A percentile compares a stretch with the other conserved stretches of the same genome.
Evolutionary conservation across 805 yeast species (phyloP).

Genomic region (Metschnikowia continentalis): DNA sequence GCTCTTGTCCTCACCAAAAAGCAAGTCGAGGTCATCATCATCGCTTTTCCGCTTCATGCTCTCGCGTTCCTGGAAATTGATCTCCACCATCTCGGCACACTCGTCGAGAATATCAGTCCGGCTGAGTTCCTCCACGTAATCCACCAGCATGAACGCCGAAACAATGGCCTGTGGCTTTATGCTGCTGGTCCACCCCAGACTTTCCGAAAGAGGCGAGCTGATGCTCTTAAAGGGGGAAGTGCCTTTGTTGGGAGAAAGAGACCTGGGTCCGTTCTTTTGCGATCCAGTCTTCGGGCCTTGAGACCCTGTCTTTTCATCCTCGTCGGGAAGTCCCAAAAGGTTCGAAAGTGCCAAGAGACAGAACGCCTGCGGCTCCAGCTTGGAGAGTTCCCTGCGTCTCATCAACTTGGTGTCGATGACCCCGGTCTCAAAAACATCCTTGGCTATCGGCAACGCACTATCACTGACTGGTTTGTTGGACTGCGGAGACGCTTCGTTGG

Average conservation of each 20-base stretch:
- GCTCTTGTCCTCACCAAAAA: slow-evolving; percentile 36
- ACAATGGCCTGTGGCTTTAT: slow-evolving; percentile 43
- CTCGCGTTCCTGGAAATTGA: slow-evolving; percentile 16
- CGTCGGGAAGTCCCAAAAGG: slow-evolving; percentile 43
- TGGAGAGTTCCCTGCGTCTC: slow-evolving; percentile 44
- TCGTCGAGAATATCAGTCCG: slow-evolving; percentile 17
- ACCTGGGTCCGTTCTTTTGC: background rate
- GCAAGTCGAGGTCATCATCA: slow-evolving; percentile 27
- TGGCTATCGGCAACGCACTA: slow-evolving; percentile 10
- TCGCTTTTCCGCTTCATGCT: slow-evolving; percentile 16
- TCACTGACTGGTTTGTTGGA: slow-evolving; percentile 6
- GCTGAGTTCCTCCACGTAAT: slow-evolving; percentile 32
- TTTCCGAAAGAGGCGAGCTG: slow-evolving; percentile 33
- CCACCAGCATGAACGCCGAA: slow-evolving; percentile 45
- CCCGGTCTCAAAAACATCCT: slow-evolving; percentile 22
- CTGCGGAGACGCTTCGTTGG: slow-evolving; percentile 34
- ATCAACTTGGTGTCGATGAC: slow-evolving; percentile 39
- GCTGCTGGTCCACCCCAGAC: slow-evolving; percentile 38
- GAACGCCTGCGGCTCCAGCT: slow-evolving; percentile 44
- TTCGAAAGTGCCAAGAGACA: slow-evolving; percentile 51
- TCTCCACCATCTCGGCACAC: slow-evolving; percentile 20
- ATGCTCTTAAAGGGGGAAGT: slow-evolving; percentile 1
- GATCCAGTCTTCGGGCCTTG: too few relatives aligned
- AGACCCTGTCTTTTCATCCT: background rate
- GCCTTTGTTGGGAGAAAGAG: background rate